Evolutionary conservation across 805 yeast genomes (phyloP).

Genomic region (Yamadazyma takamatsuzukensis): DNA sequence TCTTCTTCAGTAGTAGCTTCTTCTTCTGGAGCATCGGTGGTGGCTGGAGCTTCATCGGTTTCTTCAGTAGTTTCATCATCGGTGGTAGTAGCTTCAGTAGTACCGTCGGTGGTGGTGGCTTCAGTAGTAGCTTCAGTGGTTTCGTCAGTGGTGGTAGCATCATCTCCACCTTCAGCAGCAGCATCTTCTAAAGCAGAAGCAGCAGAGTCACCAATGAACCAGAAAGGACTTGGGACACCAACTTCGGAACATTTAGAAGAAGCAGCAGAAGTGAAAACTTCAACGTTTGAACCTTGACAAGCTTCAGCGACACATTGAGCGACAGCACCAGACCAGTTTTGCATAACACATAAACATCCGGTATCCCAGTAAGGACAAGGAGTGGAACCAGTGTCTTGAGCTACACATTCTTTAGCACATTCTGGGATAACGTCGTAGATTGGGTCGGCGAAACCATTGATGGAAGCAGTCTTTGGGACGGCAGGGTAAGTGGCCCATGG

Average conservation of each 20-base stretch:
- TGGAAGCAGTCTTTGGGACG: slow-evolving; percentile 36
- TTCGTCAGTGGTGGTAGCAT: slow-evolving; percentile 3
- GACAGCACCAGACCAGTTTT: slow-evolving; percentile 28
- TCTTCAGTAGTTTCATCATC: slow-evolving; percentile 1
- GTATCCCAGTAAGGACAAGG: slow-evolving; percentile 48
- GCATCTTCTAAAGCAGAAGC: slow-evolving; percentile 12
- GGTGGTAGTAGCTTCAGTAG: slow-evolving; percentile 2
- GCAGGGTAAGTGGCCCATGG: slow-evolving; percentile 30
- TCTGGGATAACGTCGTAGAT: slow-evolving; percentile 30
- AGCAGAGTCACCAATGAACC: slow-evolving; percentile 28
- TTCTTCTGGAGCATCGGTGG: slow-evolving; percentile 7
- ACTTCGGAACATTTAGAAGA: slow-evolving; percentile 25
- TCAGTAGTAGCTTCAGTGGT: slow-evolving; percentile 7
- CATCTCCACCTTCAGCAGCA: slow-evolving; percentile 19
- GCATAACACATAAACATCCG: slow-evolving; percentile 44
- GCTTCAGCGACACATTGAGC: slow-evolving; percentile 37
- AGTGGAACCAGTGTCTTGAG: slow-evolving; percentile 27
- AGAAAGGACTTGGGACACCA: slow-evolving; percentile 15
- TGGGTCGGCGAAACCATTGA: slow-evolving; percentile 41
- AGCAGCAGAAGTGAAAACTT: slow-evolving; percentile 27
- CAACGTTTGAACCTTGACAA: slow-evolving; percentile 32
- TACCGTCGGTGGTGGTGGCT: slow-evolving; percentile 4
- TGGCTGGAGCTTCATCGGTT: slow-evolving; percentile 4
- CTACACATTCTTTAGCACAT: slow-evolving; percentile 36
- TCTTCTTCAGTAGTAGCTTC: slow-evolving; percentile 5